Evolutionary conservation across 2,329 filamentous ascomycete genomes (phyloP), one percentile per base, ranked within the genome.

Genomic region (Diaporthe australafricana): DNA sequence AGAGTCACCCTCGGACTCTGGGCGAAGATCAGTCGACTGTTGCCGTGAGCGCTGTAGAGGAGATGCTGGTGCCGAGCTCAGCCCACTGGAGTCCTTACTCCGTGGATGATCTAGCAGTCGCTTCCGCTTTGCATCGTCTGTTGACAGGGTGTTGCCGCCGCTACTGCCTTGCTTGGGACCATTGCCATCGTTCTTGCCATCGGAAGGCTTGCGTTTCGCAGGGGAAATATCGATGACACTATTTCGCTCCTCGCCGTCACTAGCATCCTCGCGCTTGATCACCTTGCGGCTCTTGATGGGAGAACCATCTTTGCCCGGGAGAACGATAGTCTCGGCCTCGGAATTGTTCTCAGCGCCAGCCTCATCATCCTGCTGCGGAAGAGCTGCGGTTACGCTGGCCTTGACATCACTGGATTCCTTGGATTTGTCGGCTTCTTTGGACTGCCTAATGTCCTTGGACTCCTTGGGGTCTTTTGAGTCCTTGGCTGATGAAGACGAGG

Each of bases 321-420:
- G 80, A 45, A 93, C 91, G 74, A 93, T 92, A 17, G 91, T 93
- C 82, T 93, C 91, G 62, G 91, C 91, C 78, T 93, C 91, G 1
- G 91, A 93, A 76, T 92, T 90, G 77, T 87, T 90, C 72, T 91
- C 90, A 71, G 83, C 83, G 27, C 79, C 80, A 69, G 77, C 80
- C 50, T 74, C 78, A 73, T 85, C 83, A 55, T 86, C 84, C 70
- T 87, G 84, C 32, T 69, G 69, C 22, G 63, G 35, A 22, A 30
- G 78, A 14, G 80, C 75, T n/a, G 78, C 77, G 35, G 79, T 70
- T 38, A 77, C 77, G 45, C 75, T 71, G 47, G 76, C 50, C 62
- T 76, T 79, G 50, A 76, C 66, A 38, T 83, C 82, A 72, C 79
- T 82, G 5, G 60, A 50, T 11, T 25, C 45, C 30, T 65, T 65